phyloP scores from a whole-genome alignment of 2,329 filamentous ascomycete species.

The Metarhizium album region DNA sequence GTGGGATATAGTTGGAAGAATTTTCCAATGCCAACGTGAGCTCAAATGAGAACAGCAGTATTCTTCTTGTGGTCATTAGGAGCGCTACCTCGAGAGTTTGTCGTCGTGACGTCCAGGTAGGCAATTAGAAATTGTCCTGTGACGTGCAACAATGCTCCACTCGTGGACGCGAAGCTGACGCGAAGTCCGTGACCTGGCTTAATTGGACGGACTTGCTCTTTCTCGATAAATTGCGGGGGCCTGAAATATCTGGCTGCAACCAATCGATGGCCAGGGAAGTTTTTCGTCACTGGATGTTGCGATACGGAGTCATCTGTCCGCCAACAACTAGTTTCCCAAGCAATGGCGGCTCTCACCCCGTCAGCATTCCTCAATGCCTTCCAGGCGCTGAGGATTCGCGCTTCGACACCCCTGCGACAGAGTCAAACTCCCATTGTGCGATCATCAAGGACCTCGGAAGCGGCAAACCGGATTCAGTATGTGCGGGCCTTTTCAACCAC shows the following conservation, averaged over 20 bases:
- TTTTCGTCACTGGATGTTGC: conserved; percentile 24
- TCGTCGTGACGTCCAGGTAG: not conserved
- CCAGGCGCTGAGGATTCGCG: conserved; percentile 35
- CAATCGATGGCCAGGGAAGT: conserved; percentile 10
- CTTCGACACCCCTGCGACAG: conserved; percentile 28
- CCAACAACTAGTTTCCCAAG: conserved; percentile 14
- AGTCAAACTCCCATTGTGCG: conserved; percentile 21
- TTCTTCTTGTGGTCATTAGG: conserved; percentile 14
- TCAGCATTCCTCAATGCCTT: conserved; percentile 40
- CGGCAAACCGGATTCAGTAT: conserved; percentile 30
- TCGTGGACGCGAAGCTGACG: conserved; percentile 33
- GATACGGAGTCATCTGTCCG: conserved; percentile 10
- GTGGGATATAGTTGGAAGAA: not conserved
- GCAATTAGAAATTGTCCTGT: conserved; percentile 15
- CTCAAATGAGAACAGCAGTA: conserved; percentile 1
- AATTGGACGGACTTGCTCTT: conserved; percentile 14
- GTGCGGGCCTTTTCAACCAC: conserved; percentile 65
- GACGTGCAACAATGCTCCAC: conserved; percentile 23
- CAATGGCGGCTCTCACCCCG: conserved; percentile 35
- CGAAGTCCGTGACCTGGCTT: conserved; percentile 30
- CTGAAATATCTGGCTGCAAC: conserved; percentile 16
- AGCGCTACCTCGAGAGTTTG: conserved; percentile 13
- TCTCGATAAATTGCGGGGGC: conserved; percentile 1
- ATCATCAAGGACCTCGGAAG: conserved; percentile 18
- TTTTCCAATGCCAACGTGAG: conserved; percentile 2